Base-by-base conservation (phyloP, 225 moss, liverwort and hornwort species). In the Pleurozium schreberi region DNA sequence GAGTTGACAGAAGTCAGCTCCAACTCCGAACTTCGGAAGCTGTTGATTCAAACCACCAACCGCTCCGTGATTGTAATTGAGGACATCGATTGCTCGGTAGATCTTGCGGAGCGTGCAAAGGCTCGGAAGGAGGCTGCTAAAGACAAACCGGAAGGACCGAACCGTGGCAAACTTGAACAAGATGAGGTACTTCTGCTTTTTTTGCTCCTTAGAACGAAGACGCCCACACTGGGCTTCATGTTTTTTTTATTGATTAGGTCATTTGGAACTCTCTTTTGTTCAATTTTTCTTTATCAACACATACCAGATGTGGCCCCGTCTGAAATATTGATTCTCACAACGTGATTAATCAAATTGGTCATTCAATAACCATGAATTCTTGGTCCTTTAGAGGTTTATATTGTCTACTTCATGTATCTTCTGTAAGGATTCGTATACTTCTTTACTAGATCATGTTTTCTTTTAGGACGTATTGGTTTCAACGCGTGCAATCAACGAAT, bases 11-110 rank as follows among this genome's bases (percentile, higher is more conserved):
- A 98, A 89, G 97, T 98, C 2, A 23, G 84, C 53, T 93, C 94
- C 42, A 94, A 94, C 47, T 94, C 94, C 3, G 94, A 94, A 88
- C 91, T 94, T 47, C 90, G 93, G 62, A 92, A 94, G 67, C 75
- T 98, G 66, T 87, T 98, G 76, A 93, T 98, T 74, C 89, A 91
- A 70, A 98, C 97, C 15, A 90, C 93, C 62, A 93, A 96, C 91
- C 96, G 96, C 82, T 96, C 97, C 8, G 91, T 98, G 15, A 93
- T 98, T 14, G 97, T 98, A 18, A 98, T 98, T 69, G 97, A 98
- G 91, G 97, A 98, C 85, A 98, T 96, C 9, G 97, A 98, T 82
- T 98, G 97, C 89, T 96, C 96, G 20, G 87, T 92, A 27, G 96
- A 98, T 33, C 94, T 98, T 36, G 92, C 96, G 14, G 97, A 95